Evolutionary conservation across 2,329 filamentous ascomycete species (phyloP).

Genomic region (Geosmithia flava): DNA sequence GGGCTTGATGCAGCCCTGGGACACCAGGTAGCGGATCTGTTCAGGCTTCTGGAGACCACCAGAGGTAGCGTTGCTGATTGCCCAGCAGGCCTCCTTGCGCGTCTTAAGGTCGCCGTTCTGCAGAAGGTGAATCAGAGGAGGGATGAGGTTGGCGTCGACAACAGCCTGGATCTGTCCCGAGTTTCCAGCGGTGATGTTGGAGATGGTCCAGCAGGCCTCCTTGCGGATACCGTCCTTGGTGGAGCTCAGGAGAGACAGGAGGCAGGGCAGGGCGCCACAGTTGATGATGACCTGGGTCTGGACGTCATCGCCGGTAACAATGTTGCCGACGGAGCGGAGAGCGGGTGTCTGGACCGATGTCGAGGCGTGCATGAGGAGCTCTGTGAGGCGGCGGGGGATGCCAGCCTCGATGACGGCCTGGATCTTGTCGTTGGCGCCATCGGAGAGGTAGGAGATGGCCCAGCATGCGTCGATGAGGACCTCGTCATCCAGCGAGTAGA

Average conservation of each 20-base stretch:
- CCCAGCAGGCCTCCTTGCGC: slow-evolving; percentile 98
- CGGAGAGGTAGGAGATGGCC: slow-evolving; percentile 97
- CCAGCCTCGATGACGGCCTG: slow-evolving; percentile 98
- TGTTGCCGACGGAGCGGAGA: slow-evolving; percentile 94
- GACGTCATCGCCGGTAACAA: slow-evolving; percentile 95
- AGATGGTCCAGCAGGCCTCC: slow-evolving; percentile 99
- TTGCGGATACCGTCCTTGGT: slow-evolving; percentile 98
- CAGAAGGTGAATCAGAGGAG: slow-evolving; percentile 87
- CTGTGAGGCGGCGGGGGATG: slow-evolving; percentile 89
- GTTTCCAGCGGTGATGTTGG: slow-evolving; percentile 97
- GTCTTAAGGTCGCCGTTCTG: slow-evolving; percentile 98
- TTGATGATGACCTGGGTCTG: slow-evolving; percentile 99
- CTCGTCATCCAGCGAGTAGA: slow-evolving; percentile 97
- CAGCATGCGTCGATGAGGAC: slow-evolving; percentile 98
- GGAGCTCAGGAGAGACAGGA: slow-evolving; percentile 88
- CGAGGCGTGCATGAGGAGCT: slow-evolving; percentile 95
- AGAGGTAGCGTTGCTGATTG: slow-evolving; percentile 95
- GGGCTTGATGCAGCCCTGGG: slow-evolving; percentile 92
- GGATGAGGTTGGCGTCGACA: slow-evolving; percentile 93
- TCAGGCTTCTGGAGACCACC: slow-evolving; percentile 97
- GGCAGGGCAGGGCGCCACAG: slow-evolving; percentile 81
- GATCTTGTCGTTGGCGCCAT: slow-evolving; percentile 98
- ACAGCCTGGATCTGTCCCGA: slow-evolving; percentile 95
- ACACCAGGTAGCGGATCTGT: slow-evolving; percentile 90
- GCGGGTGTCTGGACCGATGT: slow-evolving; percentile 97